Base-by-base conservation (phyloP, 148 eudicot species). In the Rhododendron molle region DNA sequence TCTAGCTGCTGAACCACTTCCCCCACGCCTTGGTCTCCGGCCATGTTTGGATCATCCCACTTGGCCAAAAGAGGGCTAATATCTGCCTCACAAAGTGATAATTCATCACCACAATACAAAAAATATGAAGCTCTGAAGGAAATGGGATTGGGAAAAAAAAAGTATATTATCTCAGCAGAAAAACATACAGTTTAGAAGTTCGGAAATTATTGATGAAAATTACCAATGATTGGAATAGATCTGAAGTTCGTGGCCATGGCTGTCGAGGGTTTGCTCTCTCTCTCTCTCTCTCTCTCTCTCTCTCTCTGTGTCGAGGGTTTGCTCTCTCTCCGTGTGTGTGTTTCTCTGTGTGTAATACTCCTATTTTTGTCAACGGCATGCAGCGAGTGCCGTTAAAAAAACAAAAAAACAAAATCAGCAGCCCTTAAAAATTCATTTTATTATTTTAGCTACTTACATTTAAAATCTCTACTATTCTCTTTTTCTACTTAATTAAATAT, bases 41-140 rank as follows among this genome's bases (percentile, higher is more conserved):
- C 76, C 40, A 71, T 30, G 80, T 77, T 77, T 43, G 80, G 80
- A 77, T 77, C 80, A 77, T 77, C 80, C 80, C 80, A 43, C 21
- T 77, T 77, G 7, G 80, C 80, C 30, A 77, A 77, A 43, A 77
- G 80, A 43, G 52, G 80, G 52, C 52, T 77, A 43, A 77, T 77
- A 77, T 77, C 80, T 77, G 80, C 80, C 50, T 3, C 28, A 43
- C 47, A 23, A 34, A 44, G n/a, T 11, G 30, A 77, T 8, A 77
- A 40, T 44, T 4, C 80, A 77, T 40, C 5, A 40, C 26, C 40
- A 76, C 47, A 38, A 16, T 76, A 71, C 76, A 30, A 71, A 32
- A 32, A 3, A 0, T 21, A 1, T 76, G 26, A 74, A 38, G 46
- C 78, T 74, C 47, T 36, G 13, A 74, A 16, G 46, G 46, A 38